Evolutionary conservation across 2,329 filamentous ascomycete genomes (phyloP), one percentile per base, ranked within the genome.

Genomic region (Epichloe sp.): DNA sequence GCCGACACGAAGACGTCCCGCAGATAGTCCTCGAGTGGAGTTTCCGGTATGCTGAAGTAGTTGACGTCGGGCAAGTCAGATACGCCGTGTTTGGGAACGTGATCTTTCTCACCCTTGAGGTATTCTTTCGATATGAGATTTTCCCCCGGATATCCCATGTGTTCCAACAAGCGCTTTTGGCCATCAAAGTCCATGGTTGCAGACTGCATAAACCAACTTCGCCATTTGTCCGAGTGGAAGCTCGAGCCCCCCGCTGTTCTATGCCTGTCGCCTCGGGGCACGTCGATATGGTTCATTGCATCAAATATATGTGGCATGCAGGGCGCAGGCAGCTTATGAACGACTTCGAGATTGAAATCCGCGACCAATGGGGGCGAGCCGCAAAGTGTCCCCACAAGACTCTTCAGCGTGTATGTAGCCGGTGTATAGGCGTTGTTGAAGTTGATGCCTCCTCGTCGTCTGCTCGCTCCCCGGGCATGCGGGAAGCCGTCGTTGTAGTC

Each of bases 351-450:
- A 36, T 73, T 72, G 51, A 70, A 70, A 38, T 73, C 70, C 2
- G 62, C 66, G 2, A 71, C 61, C 11, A 73, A 54, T 0, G 71
- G 70, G 0, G 61, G 62, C n/a, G 71, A 55, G 5, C 71, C 71
- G 44, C 71, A 74, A 7, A 72, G 51, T 8, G 68, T 68, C 4
- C 65, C 70, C 0, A 63, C 61, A 14, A 73, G 50, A 49, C 68
- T 71, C 57, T 73, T 73, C 31, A 72, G 59, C 0, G 71, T 73
- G 37, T 72, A 72, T 0, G 71, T 72, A 3, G 64, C 62, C 0
- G 69, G 62, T 0, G 71, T 72, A 44, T 67, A 65, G 2, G 65
- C 70, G 34, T 67, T 68, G 14, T 66, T 70, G 46, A 62, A 65
- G 26, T 62, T 70, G 48, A 73, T 60, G 10, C 71, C 71, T 31